A percentile compares a stretch with the other conserved stretches of the same genome.
phyloP scores from a whole-genome alignment of 768 basidiomycete species.

The Harrya chromipes region DNA sequence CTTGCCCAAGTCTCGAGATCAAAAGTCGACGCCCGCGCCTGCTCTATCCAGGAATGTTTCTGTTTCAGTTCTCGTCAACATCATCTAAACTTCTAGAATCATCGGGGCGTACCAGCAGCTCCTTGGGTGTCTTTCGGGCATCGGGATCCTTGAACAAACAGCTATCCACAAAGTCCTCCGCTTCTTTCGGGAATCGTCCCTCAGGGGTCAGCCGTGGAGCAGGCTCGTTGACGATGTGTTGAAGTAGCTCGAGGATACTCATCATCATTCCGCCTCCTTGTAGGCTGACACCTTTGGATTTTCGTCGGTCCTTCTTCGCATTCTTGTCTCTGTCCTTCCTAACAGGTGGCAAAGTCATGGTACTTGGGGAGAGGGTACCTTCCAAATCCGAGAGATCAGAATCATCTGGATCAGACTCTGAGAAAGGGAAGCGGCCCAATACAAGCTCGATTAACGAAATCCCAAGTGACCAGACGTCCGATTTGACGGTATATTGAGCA shows the following conservation, averaged over 20 bases:
- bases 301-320: slow-evolving; percentile 74
- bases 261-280: slow-evolving; percentile 97
- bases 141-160: slow-evolving; percentile 92
- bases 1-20: slow-evolving; percentile 81
- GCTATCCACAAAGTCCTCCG: slow-evolving; percentile 83
- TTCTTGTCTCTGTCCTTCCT: slow-evolving; percentile 41
- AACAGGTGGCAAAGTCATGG: slow-evolving; percentile 41
- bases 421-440: slow-evolving; percentile 95
- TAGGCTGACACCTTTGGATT: slow-evolving; percentile 88
- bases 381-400: slow-evolving; percentile 77
- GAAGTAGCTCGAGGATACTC: slow-evolving; percentile 94
- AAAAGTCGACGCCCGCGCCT: slow-evolving; percentile 54
- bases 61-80: slow-evolving; percentile 29
- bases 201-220: slow-evolving; percentile 83
- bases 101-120: slow-evolving; percentile 56
- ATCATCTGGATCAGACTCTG: slow-evolving; percentile 74
- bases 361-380: slow-evolving; percentile 72
- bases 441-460: slow-evolving; percentile 97
- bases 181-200: slow-evolving; percentile 67
- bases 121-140: slow-evolving; percentile 79
- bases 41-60: slow-evolving; percentile 75
- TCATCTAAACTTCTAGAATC: background rate
- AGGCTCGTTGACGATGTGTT: slow-evolving; percentile 98
- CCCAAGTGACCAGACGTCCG: slow-evolving; percentile 98
- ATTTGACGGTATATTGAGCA: slow-evolving; percentile 97